A percentile compares a stretch with the other conserved stretches of the same genome.
These are phyloP conservation scores for Auricularia sp. DNA, from an alignment of 768 basidiomycete genomes.

Conservation along the genomic window DNA sequence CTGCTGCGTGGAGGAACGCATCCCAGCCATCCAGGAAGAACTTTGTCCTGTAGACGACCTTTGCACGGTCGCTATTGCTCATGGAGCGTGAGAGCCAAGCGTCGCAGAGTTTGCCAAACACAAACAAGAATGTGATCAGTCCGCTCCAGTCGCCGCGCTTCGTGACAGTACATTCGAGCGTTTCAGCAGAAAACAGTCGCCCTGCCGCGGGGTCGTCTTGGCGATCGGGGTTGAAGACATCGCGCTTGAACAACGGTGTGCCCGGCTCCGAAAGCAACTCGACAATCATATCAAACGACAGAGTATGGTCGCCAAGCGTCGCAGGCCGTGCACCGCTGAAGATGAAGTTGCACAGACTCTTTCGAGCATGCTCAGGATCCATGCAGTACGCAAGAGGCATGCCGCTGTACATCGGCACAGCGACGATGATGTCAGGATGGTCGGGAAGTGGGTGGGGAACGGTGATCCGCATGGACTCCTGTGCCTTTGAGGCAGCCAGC, in stretches of 20 bases:
- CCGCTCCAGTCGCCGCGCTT: conserved; percentile 20
- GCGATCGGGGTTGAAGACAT: conserved; percentile 30
- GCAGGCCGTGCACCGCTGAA: conserved; percentile 23
- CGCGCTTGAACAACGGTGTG: conserved; percentile 19
- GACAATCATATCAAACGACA: conserved; percentile 13
- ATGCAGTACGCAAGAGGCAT: conserved; percentile 22
- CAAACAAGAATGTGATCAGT: conserved; percentile 28
- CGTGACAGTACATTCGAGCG: conserved; percentile 17
- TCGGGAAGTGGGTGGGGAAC: conserved; percentile 3
- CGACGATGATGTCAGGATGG: conserved; percentile 4
- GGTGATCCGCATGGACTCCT: neutral
- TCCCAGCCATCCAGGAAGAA: conserved; percentile 20
- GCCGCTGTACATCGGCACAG: conserved; percentile 9
- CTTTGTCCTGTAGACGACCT: conserved; percentile 13
- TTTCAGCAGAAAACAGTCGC: conserved; percentile 27
- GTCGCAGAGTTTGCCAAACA: conserved; percentile 20
- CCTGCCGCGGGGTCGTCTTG: conserved; percentile 37
- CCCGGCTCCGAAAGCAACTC: neutral
- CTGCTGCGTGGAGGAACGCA: conserved; percentile 8
- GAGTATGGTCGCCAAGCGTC: conserved; percentile 14
- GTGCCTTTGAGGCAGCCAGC: conserved; percentile 6
- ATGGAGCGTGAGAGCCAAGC: conserved; percentile 19
- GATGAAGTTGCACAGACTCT: conserved; percentile 26
- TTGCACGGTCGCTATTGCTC: conserved; percentile 14
- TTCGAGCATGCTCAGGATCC: conserved; percentile 27